Evolutionary conservation across 2,329 filamentous ascomycete genomes (phyloP), one percentile per base, ranked within the genome.

Genomic region (Botryotinia narcissicola): DNA sequence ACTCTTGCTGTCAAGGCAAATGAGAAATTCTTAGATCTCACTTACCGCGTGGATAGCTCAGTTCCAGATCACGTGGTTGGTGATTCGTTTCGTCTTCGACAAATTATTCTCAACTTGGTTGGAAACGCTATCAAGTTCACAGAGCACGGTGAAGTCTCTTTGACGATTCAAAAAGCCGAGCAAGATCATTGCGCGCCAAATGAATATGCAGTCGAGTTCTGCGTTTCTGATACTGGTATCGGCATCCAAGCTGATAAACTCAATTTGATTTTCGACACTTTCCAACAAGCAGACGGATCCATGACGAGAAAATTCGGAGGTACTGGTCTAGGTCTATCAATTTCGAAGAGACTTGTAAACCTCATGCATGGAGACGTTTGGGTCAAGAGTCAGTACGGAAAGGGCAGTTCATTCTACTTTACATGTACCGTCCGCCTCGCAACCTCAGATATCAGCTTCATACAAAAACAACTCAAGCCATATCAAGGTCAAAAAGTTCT

Each of bases 111-210:
- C 73, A 99, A 99, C 83, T 86, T 99, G 73, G 95, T 98, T 71
- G 96, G 96, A 80, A 99, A 99, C 80, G 95, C 96, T 72, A 98
- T 99, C 86, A 99, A 99, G 82, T 99, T 99, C 82, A 98, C 96
- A 4, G 95, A 98, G 83, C 92, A 97, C 79, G 96, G 96, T 75
- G 94, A 97, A 82, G 96, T 99, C 79, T 97, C 95, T 82, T 89
- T 98, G 71, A 94, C 92, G n/a, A 98, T 98, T 78, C 90, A 91
- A 79, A 87, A 90, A 83, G 86, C 93, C 44, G 86, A 89, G 75
- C 87, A 90, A 66, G 88, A 91, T 66, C 86, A 90, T 60, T 92
- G 89, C 79, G 87, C 87, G 20, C 85, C 87, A 18, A 91, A 92
- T 78, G 93, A 98, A 82, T 97, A 97, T 78, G 92, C 94, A 42